A percentile compares a stretch with the other conserved stretches of the same genome.
Evolutionary conservation across 148 eudicot genomes (phyloP).

Genomic region (Chenopodium album): DNA sequence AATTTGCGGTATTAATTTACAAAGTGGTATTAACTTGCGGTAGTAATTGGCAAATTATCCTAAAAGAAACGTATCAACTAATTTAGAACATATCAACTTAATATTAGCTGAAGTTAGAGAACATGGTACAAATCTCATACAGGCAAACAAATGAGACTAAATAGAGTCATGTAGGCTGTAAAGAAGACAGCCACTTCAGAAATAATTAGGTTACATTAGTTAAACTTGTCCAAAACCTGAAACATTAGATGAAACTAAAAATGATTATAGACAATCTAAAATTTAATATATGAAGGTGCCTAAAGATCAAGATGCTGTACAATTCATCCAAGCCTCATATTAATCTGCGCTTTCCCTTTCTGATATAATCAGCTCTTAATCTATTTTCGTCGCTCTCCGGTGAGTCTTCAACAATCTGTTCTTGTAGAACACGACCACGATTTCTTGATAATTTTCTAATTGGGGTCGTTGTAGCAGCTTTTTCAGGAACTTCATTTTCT

Average conservation of each 20-base stretch:
- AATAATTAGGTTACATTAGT: neutral
- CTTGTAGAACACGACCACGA: slow-evolving; percentile 81
- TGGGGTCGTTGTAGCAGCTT: slow-evolving; percentile 50
- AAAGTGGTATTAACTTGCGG: too few species aligned
- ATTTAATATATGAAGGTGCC: neutral
- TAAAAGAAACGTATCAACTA: too few species aligned
- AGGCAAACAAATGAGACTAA: neutral
- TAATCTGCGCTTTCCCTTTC: slow-evolving; percentile 53
- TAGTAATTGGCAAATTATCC: too few species aligned
- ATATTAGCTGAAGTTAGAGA: too few species aligned
- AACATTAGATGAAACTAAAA: neutral
- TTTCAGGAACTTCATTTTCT: slow-evolving; percentile 30
- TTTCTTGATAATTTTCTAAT: slow-evolving; percentile 71
- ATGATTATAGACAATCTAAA: neutral
- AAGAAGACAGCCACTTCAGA: neutral
- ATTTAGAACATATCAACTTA: too few species aligned
- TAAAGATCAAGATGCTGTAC: slow-evolving; percentile 16
- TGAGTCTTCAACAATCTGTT: slow-evolving; percentile 66
- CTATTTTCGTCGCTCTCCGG: slow-evolving; percentile 48
- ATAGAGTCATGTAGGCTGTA: neutral
- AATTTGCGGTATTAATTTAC: too few species aligned
- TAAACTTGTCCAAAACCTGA: slow-evolving; percentile 2
- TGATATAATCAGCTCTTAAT: slow-evolving; percentile 42
- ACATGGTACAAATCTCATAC: neutral
- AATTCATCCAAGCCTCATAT: neutral